These are phyloP conservation scores for Saturnispora saitoi DNA, from an alignment of 805 yeast species.

Conservation along the genomic window DNA sequence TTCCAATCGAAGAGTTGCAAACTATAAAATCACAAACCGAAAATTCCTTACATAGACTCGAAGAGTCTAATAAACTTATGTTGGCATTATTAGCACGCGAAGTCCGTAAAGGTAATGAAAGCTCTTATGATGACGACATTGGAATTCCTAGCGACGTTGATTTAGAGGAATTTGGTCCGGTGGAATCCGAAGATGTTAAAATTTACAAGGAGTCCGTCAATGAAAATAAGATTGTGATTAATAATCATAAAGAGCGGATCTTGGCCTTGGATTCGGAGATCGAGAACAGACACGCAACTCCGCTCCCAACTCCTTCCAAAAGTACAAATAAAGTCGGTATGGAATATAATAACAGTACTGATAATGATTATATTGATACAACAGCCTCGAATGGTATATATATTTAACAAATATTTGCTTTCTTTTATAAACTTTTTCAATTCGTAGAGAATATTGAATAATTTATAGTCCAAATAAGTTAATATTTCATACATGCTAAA, in stretches of 20 bases:
- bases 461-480: too few relatives aligned
- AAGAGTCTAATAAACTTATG: conserved; percentile 45
- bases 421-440: too few relatives aligned
- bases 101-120: conserved; percentile 31
- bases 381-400: conserved; percentile 15
- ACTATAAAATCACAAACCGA: conserved; percentile 28
- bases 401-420: neutral
- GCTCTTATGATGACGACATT: conserved; percentile 5
- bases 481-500: too few relatives aligned
- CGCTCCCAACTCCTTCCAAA: neutral
- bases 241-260: conserved; percentile 41
- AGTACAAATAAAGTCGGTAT: neutral
- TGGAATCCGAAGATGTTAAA: conserved; percentile 34
- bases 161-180: conserved; percentile 32
- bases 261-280: conserved; percentile 40
- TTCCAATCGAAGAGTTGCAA: conserved; percentile 37
- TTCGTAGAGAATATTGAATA: too few relatives aligned
- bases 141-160: conserved; percentile 11
- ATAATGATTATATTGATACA: conserved; percentile 24
- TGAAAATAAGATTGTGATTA: conserved; percentile 49
- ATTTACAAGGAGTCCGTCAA: conserved; percentile 45
- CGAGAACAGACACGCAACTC: conserved; percentile 30
- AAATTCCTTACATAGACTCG: conserved; percentile 38
- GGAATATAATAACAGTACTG: conserved; percentile 21
- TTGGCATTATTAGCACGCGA: conserved; percentile 11